Evolutionary conservation across 2,329 filamentous ascomycete species (phyloP).

Genomic region (Arthroderma uncinatum): DNA sequence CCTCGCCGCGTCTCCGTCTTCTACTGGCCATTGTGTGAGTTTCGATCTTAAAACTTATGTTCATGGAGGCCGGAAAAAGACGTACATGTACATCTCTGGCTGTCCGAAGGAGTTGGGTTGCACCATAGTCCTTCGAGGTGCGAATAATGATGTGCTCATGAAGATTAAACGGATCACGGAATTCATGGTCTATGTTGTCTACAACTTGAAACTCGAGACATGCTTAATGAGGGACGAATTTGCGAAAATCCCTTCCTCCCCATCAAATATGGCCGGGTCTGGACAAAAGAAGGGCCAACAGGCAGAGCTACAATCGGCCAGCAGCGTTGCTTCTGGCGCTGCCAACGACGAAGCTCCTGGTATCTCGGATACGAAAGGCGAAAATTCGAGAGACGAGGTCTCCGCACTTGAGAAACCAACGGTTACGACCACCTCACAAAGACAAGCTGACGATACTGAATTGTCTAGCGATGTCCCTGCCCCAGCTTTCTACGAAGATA

Average conservation of each 20-base stretch:
- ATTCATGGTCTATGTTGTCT: constrained; percentile 98
- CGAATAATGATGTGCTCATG: constrained; percentile 56
- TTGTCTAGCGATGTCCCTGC: constrained; percentile 55
- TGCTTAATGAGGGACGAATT: constrained; percentile 89
- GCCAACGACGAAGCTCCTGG: neutral
- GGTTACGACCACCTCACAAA: constrained; percentile 11
- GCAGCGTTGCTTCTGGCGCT: neutral
- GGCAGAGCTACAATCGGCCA: neutral
- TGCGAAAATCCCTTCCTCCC: constrained; percentile 56
- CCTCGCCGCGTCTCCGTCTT: constrained; percentile 62
- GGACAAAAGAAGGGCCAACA: constrained; percentile 11
- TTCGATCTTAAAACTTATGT: constrained; percentile 97
- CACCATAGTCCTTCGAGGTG: constrained; percentile 83
- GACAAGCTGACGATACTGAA: constrained; percentile 51
- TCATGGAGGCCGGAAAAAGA: constrained; percentile 74
- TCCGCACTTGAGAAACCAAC: constrained; percentile 13
- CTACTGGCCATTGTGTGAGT: constrained; percentile 67
- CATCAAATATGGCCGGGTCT: constrained; percentile 10
- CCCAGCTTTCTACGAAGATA: constrained; percentile 87
- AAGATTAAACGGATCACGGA: constrained; percentile 89
- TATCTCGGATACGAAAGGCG: neutral
- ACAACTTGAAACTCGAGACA: constrained; percentile 92
- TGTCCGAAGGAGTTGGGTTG: constrained; percentile 84
- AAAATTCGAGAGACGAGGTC: constrained; percentile 6
- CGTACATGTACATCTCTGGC: constrained; percentile 88